A percentile compares a stretch with the other conserved stretches of the same genome.
These are phyloP conservation scores for Fusarium secorum DNA, from an alignment of 2,329 filamentous ascomycete species.

Conservation along the genomic window DNA sequence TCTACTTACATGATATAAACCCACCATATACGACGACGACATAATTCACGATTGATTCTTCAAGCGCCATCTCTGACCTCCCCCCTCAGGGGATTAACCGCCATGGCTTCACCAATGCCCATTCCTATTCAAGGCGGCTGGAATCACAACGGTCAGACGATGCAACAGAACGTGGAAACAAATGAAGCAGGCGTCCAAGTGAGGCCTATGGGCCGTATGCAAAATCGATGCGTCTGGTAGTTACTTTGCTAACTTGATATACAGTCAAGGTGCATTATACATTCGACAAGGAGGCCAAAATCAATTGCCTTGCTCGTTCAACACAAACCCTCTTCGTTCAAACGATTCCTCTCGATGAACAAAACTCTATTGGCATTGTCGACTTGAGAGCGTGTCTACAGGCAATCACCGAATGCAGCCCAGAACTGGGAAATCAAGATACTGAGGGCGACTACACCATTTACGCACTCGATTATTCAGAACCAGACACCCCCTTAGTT, in stretches of 20 bases:
- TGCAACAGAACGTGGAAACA: conserved; percentile 42
- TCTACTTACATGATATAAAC: neutral
- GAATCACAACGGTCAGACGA: conserved; percentile 43
- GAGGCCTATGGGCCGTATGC: conserved; percentile 73
- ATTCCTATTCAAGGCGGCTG: conserved; percentile 44
- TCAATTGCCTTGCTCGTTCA: conserved; percentile 88
- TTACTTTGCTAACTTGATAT: conserved; percentile 32
- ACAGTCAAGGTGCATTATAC: conserved; percentile 96
- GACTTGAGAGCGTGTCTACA: conserved; percentile 88
- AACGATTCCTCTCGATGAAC: conserved; percentile 81
- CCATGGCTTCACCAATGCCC: conserved; percentile 53
- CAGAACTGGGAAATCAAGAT: conserved; percentile 76
- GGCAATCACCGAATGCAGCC: conserved; percentile 79
- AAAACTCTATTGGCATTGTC: conserved; percentile 82
- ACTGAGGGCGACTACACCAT: conserved; percentile 92
- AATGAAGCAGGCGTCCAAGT: conserved; percentile 63
- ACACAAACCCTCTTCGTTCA: conserved; percentile 81
- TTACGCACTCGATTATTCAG: conserved; percentile 96
- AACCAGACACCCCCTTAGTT: conserved; percentile 90
- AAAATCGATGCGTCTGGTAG: conserved; percentile 9
- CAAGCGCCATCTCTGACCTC: conserved; percentile 28
- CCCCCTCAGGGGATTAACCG: conserved; percentile 37
- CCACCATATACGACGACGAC: neutral
- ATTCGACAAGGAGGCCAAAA: conserved; percentile 87
- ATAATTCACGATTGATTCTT: conserved; percentile 7